Evolutionary conservation across 1,284 basidiomycete species (phyloP).

Genomic region (Golubevia sp.): DNA sequence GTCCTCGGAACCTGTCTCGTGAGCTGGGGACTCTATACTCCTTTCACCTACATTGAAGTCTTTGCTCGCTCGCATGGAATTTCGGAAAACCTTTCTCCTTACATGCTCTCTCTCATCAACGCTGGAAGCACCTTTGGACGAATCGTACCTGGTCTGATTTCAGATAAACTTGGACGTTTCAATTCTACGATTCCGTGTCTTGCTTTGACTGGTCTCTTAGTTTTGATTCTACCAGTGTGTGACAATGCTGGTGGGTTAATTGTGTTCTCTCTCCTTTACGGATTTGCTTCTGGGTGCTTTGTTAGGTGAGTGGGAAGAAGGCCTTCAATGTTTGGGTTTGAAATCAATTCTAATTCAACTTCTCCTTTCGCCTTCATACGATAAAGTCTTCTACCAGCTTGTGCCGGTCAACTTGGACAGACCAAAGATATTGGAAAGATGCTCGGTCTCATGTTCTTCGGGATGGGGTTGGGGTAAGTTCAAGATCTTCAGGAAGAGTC

Average conservation of each 20-base stretch:
- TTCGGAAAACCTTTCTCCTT: conserved; percentile 22
- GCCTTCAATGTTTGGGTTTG: too few species aligned
- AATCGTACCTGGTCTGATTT: conserved; percentile 48
- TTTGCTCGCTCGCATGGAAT: conserved; percentile 48
- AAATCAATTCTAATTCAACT: too few species aligned
- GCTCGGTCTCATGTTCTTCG: too few species aligned
- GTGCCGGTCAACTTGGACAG: too few species aligned
- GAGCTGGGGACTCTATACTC: conserved; percentile 27
- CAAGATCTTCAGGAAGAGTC: too few species aligned
- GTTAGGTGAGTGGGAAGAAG: too few species aligned
- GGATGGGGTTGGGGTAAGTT: too few species aligned
- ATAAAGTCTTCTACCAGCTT: not conserved
- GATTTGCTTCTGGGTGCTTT: conserved; percentile 37
- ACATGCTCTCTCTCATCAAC: conserved; percentile 37
- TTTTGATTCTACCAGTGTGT: conserved; percentile 27
- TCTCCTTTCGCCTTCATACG: too few species aligned
- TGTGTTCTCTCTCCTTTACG: conserved; percentile 56
- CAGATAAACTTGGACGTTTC: conserved; percentile 33
- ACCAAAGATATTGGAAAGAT: too few species aligned
- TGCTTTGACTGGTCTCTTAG: conserved; percentile 23
- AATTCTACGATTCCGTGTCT: conserved; percentile 24
- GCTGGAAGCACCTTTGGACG: conserved; percentile 34
- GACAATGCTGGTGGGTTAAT: conserved; percentile 32
- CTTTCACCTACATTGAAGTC: conserved; percentile 32
- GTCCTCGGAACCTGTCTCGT: conserved; percentile 2